phyloP scores from a whole-genome alignment of 2,329 filamentous ascomycete species.

The Diaporthe australafricana region DNA sequence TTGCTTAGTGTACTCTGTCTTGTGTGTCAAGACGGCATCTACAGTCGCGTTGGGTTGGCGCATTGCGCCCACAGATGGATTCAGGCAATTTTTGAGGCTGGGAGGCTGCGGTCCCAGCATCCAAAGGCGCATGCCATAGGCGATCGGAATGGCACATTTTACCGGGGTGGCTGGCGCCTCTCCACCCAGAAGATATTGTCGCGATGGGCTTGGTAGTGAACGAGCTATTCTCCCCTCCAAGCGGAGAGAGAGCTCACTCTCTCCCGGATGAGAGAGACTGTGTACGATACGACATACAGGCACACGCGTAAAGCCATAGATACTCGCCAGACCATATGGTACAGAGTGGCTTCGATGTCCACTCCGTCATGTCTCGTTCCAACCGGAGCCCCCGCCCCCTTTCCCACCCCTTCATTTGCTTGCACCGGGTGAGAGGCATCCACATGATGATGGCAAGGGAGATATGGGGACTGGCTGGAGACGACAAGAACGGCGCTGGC shows the following conservation, averaged over 20 bases:
- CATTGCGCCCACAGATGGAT: neutral
- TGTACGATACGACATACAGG: neutral
- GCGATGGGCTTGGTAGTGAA: no score
- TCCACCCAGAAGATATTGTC: neutral
- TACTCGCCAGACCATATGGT: no score
- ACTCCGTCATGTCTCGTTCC: no score
- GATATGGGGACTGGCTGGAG: no score
- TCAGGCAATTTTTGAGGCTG: neutral
- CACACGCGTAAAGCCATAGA: neutral
- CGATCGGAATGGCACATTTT: neutral
- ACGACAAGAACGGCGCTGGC: no score
- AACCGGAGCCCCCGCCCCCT: no score
- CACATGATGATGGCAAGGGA: no score
- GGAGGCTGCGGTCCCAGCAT: no score
- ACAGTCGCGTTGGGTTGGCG: neutral
- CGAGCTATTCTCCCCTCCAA: neutral
- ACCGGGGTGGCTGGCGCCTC: neutral
- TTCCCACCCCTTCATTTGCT: no score
- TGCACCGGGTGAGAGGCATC: no score
- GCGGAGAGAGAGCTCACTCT: neutral
- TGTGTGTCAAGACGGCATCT: neutral
- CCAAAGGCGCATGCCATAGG: neutral
- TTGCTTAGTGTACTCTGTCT: neutral
- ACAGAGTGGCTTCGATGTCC: no score
- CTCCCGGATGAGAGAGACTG: neutral